These are phyloP conservation scores for Aspergillus aculeatinus DNA, from an alignment of 2,329 filamentous ascomycete species.

Conservation along the genomic window DNA sequence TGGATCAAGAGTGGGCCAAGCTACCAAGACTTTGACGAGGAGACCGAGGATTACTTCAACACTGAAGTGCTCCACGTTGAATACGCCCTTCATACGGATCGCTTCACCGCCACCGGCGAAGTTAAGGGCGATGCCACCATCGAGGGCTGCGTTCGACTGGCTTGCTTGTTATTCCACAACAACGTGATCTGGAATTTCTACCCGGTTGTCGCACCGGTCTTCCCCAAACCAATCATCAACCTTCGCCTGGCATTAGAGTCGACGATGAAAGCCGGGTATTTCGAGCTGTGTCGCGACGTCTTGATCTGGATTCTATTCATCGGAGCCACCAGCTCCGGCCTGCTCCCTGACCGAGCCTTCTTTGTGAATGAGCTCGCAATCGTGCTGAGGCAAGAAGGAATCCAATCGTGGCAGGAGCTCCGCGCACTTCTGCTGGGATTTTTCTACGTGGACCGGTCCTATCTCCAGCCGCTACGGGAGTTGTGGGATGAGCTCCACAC, in stretches of 20 bases:
- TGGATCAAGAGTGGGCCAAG: constrained; percentile 34
- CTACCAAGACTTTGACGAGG: constrained; percentile 33
- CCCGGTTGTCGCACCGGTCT: constrained; percentile 34
- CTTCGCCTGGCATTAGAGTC: constrained; percentile 34
- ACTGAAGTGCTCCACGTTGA: constrained; percentile 41
- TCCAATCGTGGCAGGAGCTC: constrained; percentile 36
- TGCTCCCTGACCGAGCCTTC: constrained; percentile 29
- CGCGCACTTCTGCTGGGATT: constrained; percentile 32
- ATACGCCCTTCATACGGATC: constrained; percentile 38
- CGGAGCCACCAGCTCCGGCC: constrained; percentile 31
- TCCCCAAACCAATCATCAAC: constrained; percentile 35
- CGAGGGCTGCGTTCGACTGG: constrained; percentile 40
- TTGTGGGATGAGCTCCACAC: constrained; percentile 35
- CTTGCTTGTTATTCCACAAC: constrained; percentile 41
- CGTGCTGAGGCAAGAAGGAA: constrained; percentile 28
- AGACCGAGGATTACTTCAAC: constrained; percentile 42
- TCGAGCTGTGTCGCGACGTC: constrained; percentile 33
- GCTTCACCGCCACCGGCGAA: constrained; percentile 35
- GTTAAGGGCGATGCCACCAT: constrained; percentile 37
- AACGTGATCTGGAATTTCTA: constrained; percentile 42
- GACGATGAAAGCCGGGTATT: constrained; percentile 34
- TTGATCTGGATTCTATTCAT: constrained; percentile 41
- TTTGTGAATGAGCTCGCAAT: constrained; percentile 34
- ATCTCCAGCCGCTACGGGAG: constrained; percentile 29
- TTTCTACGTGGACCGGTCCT: constrained; percentile 39